Evolutionary conservation across 805 yeast species (phyloP), one percentile per base, ranked within the genome.

Genomic region (Starmerella tilneyi): DNA sequence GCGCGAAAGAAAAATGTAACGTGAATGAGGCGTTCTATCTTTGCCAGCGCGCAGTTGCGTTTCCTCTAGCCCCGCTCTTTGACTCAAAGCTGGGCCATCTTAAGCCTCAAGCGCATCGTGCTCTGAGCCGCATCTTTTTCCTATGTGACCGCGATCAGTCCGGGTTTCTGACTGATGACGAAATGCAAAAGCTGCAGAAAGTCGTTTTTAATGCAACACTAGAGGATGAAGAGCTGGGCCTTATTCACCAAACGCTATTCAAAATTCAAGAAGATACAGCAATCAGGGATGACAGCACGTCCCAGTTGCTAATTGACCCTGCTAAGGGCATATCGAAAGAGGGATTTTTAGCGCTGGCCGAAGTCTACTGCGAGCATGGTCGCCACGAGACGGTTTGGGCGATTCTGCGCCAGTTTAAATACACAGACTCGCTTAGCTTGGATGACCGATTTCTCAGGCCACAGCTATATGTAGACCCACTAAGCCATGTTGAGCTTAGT

Each of bases 341-440:
- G 37, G 97, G 94, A 0, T 92, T 92, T 57, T 63, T 92, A 3
- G 65, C 76, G 0, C 66, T 92, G 43, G 86, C 84, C 62, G 82
- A 80, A 57, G 63, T 84, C 21, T 92, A 82, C 60, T 94, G 94
- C 1, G 94, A 85, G 54, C 75, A 76, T 29, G 99, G 98, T 0
- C 69, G 97, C 26, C 97, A 92, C 61, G 99, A 92, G 60, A 92
- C 97, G 0, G 81, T 85, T 0, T 92, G 99, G 99, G 94, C 95
- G 0, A 84, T 92, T 17, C 61, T 92, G 21, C 63, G 99, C 43
- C 74, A 86, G 0, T 92, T 84, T 61, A 83, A 84, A 58, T 92
- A 92, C 58, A 89, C 97, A 0, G 92, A 92, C 58, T 86, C 96
- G 0, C 67, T 92, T 5, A 84, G 96, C 0, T 69, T 92, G 23